Percentiles rank a stretch among this genome's conserved stretches.
Conservation (phyloP, 257 asterid species). For the Fraxinus excelsior region DNA sequence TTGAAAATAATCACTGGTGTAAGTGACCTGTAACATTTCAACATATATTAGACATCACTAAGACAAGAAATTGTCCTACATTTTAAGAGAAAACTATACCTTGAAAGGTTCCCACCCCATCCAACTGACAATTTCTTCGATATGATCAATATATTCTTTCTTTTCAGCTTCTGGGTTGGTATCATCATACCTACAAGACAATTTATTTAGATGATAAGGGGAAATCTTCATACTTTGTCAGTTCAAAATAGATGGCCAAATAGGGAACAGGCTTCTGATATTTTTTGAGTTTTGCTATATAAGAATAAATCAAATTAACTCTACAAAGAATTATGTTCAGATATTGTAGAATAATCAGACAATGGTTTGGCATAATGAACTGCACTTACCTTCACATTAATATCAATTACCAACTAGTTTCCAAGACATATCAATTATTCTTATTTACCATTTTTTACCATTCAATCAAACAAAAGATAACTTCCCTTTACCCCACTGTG, state of each 20-base stretch:
- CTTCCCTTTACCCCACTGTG: background rate
- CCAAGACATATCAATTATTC: conserved; percentile 3
- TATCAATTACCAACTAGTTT: background rate
- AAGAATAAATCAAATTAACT: conserved; percentile 7
- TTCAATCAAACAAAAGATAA: background rate
- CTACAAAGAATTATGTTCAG: background rate
- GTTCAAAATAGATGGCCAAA: conserved; percentile 7
- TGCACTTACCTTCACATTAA: background rate
- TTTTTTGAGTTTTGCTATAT: background rate
- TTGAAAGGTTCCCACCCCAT: conserved; percentile 98
- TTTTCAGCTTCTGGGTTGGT: conserved; percentile 99
- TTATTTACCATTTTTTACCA: background rate
- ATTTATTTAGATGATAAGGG: conserved; percentile 14
- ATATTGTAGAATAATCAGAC: background rate
- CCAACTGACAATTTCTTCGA: conserved; percentile 91
- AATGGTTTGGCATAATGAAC: background rate
- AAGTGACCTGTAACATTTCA: conserved; percentile 61
- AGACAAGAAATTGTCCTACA: background rate
- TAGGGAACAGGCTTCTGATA: background rate
- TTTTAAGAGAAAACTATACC: conserved; percentile 43
- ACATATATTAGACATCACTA: conserved; percentile 21
- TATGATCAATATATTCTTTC: conserved; percentile 89
- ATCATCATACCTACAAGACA: conserved; percentile 70
- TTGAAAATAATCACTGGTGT: conserved; percentile 92
- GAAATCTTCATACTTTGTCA: conserved; percentile 6